phyloP scores from a whole-genome alignment of 345 rosid genomes.

The Moricandia arvensis region DNA sequence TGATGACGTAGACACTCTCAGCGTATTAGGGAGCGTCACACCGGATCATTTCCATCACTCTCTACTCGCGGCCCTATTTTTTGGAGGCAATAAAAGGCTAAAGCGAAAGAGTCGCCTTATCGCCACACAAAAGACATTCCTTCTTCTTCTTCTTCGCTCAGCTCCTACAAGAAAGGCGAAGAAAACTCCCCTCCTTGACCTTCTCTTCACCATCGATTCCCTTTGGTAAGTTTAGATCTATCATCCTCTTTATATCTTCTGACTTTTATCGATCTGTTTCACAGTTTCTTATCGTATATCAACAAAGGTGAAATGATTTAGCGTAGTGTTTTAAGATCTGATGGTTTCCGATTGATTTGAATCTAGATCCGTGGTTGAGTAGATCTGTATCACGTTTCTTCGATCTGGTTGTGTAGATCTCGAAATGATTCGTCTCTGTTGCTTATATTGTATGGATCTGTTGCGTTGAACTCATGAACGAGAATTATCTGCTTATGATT shows the following conservation, averaged over 20 bases:
- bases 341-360: neutral
- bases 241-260: slow-evolving; percentile 9
- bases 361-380: neutral
- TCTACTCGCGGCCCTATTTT: slow-evolving; percentile 29
- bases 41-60: neutral
- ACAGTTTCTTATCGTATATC: neutral
- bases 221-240: slow-evolving; percentile 4
- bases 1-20: neutral
- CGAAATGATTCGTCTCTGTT: neutral
- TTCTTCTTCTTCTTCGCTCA: slow-evolving; percentile 25
- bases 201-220: slow-evolving; percentile 28
- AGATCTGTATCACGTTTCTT: slow-evolving; percentile 5
- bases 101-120: slow-evolving; percentile 27
- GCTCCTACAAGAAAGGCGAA: slow-evolving; percentile 40
- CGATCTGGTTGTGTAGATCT: neutral
- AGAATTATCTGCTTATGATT: neutral
- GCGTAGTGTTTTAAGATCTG: neutral
- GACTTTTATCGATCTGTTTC: neutral
- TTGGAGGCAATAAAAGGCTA: slow-evolving; percentile 37
- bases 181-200: slow-evolving; percentile 31
- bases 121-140: slow-evolving; percentile 23
- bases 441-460: slow-evolving; percentile 16
- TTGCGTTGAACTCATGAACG: neutral
- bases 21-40: neutral
- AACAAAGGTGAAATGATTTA: slow-evolving; percentile 16